Conservation (phyloP, 1,139 yeast genomes). For the Kurtzmaniella quercitrusa region DNA sequence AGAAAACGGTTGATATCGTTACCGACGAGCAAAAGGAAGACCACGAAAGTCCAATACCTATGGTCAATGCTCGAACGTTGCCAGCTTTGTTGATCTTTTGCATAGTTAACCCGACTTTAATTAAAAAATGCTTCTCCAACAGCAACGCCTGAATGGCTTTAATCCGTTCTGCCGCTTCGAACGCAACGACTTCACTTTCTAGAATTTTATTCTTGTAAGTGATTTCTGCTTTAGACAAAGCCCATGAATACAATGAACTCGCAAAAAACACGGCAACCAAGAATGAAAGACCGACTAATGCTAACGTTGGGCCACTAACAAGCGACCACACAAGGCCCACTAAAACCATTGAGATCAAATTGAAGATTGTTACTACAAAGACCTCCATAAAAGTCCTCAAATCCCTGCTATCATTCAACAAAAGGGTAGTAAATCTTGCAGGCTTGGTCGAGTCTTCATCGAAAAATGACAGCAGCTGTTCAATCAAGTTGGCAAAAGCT, state of each 20-base stretch:
- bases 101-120: conserved; percentile 30
- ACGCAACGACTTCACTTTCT: conserved; percentile 47
- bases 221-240: conserved; percentile 55
- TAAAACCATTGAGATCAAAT: conserved; percentile 49
- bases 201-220: conserved; percentile 56
- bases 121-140: conserved; percentile 44
- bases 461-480: conserved; percentile 58
- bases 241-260: conserved; percentile 48
- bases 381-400: conserved; percentile 60
- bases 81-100: conserved; percentile 30
- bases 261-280: conserved; percentile 57
- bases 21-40: conserved; percentile 50
- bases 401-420: conserved; percentile 81
- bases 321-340: conserved; percentile 77
- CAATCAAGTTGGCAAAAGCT: conserved; percentile 46
- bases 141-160: conserved; percentile 60
- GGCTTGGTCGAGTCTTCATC: conserved; percentile 34
- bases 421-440: conserved; percentile 58
- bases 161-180: conserved; percentile 58
- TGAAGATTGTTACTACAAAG: conserved; percentile 51
- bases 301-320: conserved; percentile 78
- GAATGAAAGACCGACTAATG: conserved; percentile 74
- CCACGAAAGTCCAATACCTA: conserved; percentile 63
- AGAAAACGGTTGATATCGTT: conserved; percentile 68
- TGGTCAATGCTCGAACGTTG: conserved; percentile 43